These are phyloP conservation scores for Saxispiralis lemnorum DNA, from an alignment of 495 filamentous ascomycete genomes.

Conservation along the genomic window DNA sequence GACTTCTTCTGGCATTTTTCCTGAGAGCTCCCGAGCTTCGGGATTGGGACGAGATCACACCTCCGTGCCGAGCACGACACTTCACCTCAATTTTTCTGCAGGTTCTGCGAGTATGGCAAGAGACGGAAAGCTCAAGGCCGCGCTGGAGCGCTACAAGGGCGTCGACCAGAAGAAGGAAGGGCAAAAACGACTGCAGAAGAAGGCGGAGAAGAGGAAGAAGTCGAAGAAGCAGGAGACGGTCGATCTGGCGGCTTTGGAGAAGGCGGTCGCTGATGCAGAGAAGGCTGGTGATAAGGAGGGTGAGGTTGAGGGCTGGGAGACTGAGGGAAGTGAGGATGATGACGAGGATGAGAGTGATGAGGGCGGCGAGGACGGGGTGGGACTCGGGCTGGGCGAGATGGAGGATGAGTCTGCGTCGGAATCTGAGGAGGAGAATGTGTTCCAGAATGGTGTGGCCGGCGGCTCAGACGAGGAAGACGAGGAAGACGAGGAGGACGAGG, in stretches of 20 bases:
- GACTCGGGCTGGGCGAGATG: constrained; percentile 9
- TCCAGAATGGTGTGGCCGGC: constrained; percentile 14
- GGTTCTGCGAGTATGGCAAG: constrained; percentile 13
- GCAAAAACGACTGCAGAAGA: constrained; percentile 36
- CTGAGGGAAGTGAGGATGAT: constrained; percentile 17
- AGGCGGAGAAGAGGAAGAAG: constrained; percentile 30
- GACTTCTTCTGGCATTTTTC: too few relatives aligned
- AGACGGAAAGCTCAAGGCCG: constrained; percentile 18
- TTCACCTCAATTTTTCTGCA: too few relatives aligned
- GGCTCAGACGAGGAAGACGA: constrained; percentile 24
- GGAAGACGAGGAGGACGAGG: constrained; percentile 16
- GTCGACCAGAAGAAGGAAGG: constrained; percentile 51
- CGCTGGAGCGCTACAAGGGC: constrained; percentile 29
- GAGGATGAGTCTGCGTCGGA: constrained; percentile 9
- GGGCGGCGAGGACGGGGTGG: constrained; percentile 15
- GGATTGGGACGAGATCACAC: too few relatives aligned
- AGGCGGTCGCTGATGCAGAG: constrained; percentile 6
- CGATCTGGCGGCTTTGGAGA: constrained; percentile 13
- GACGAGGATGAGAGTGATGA: constrained; percentile 16
- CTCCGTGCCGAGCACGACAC: too few relatives aligned
- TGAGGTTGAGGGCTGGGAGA: constrained; percentile 22
- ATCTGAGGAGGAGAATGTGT: constrained; percentile 10
- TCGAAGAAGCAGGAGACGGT: constrained; percentile 28
- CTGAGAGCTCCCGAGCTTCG: too few relatives aligned
- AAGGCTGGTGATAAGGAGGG: constrained; percentile 3